A percentile compares a stretch with the other conserved stretches of the same genome.
These are phyloP conservation scores for Oidiodendron maius DNA, from an alignment of 495 filamentous ascomycete genomes.

Conservation along the genomic window DNA sequence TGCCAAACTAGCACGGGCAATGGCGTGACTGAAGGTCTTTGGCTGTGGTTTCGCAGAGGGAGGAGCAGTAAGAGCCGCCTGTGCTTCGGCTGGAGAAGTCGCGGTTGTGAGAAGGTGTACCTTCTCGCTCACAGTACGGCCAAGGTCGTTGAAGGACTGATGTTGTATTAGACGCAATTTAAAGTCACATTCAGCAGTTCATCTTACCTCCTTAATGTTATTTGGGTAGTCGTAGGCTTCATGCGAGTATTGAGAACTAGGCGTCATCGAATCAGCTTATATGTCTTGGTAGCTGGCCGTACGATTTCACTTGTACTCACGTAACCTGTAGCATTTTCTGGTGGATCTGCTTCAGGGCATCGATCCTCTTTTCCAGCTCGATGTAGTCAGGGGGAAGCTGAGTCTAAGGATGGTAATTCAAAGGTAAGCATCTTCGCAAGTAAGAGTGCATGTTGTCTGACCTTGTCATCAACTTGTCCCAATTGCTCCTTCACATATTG, in stretches of 20 bases:
- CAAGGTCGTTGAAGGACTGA: slow-evolving; percentile 72
- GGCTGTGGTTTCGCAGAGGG: slow-evolving; percentile 91
- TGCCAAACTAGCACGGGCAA: slow-evolving; percentile 85
- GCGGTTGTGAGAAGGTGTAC: slow-evolving; percentile 83
- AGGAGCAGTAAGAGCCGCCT: slow-evolving; percentile 87
- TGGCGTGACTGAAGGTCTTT: slow-evolving; percentile 96
- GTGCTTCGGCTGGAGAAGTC: slow-evolving; percentile 81
- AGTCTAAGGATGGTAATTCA: slow-evolving; percentile 47
- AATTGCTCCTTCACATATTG: slow-evolving; percentile 97
- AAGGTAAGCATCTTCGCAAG: not conserved
- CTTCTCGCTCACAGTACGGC: slow-evolving; percentile 93
- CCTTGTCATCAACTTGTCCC: slow-evolving; percentile 92
- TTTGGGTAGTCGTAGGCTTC: slow-evolving; percentile 99
- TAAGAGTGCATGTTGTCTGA: slow-evolving; percentile 25
- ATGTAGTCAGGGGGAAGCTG: slow-evolving; percentile 96
- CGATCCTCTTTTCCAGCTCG: slow-evolving; percentile 97
- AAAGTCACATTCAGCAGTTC: not conserved
- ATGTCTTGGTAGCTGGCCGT: too few relatives aligned
- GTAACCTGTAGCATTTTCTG: slow-evolving; percentile 95
- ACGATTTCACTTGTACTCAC: slow-evolving; percentile 47
- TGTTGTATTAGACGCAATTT: not conserved
- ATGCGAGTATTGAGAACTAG: slow-evolving; percentile 87
- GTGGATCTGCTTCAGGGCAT: slow-evolving; percentile 94
- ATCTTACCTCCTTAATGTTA: slow-evolving; percentile 84
- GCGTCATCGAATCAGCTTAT: too few relatives aligned